Conservation (phyloP, 1,284 basidiomycete species). For the Stereum hirsutum region DNA sequence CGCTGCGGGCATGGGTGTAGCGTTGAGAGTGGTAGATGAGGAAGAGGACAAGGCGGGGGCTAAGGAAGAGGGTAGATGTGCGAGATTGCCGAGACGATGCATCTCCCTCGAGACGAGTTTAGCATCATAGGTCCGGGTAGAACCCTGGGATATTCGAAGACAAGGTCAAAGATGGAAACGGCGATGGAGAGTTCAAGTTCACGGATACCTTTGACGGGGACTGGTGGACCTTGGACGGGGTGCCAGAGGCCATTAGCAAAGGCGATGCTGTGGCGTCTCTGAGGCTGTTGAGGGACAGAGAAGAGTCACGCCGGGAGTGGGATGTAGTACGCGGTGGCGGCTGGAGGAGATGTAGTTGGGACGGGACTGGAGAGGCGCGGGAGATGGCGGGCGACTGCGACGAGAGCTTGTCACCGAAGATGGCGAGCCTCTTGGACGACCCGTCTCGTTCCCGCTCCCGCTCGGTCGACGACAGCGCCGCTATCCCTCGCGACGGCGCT, state of each 20-base stretch:
- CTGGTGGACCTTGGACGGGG: constrained; percentile 30
- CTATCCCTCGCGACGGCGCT: background rate
- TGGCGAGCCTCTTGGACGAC: constrained; percentile 1
- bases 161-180: background rate
- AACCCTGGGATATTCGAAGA: constrained; percentile 23
- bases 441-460: background rate
- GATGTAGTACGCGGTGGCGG: constrained; percentile 18
- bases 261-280: constrained; percentile 17
- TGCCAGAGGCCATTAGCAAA: constrained; percentile 14
- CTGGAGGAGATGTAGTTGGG: too few species aligned
- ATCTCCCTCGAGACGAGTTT: constrained; percentile 70
- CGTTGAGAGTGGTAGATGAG: constrained; percentile 22
- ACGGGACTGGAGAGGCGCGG: constrained; percentile 13
- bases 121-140: constrained; percentile 60
- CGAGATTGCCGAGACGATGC: constrained; percentile 62
- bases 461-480: too few species aligned
- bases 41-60: constrained; percentile 26
- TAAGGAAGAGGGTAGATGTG: constrained; percentile 33
- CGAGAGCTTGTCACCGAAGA: constrained; percentile 24
- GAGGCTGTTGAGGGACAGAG: constrained; percentile 14
- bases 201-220: constrained; percentile 57
- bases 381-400: constrained; percentile 13
- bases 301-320: constrained; percentile 20
- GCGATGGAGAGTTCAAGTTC: constrained; percentile 8
- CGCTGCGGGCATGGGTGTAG: constrained; percentile 17